A percentile compares a stretch with the other conserved stretches of the same genome.
These are phyloP conservation scores for Gardenia jasminoides DNA, from an alignment of 257 asterid genomes.

Conservation along the genomic window DNA sequence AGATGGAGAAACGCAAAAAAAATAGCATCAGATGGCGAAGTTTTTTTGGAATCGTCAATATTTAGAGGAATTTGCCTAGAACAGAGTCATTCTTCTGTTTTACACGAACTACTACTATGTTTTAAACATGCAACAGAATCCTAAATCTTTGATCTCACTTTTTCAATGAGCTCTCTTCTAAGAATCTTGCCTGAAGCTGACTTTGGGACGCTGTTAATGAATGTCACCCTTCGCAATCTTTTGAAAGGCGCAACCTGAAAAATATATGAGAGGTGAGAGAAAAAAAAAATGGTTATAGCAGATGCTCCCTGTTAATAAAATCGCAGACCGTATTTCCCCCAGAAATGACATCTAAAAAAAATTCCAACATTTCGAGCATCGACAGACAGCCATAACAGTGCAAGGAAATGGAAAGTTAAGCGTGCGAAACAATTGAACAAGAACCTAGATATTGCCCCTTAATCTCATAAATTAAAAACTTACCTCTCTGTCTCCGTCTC, in stretches of 20 bases:
- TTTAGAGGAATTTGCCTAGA: no score
- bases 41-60: no score
- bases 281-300: neutral
- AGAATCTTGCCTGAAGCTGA: constrained; percentile 87
- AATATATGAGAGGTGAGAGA: constrained; percentile 19
- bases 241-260: constrained; percentile 75
- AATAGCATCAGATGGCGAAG: no score
- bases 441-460: neutral
- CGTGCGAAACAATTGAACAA: neutral
- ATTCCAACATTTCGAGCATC: neutral
- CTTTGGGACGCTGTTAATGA: constrained; percentile 75
- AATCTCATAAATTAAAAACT: no score
- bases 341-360: neutral
- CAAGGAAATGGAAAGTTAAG: neutral
- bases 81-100: neutral
- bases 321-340: neutral
- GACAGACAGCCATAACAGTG: neutral
- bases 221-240: constrained; percentile 65
- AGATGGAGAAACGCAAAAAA: no score
- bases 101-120: neutral
- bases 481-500: no score
- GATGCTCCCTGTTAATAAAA: neutral
- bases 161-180: constrained; percentile 75
- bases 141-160: constrained; percentile 64
- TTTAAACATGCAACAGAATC: neutral